Base-by-base conservation (phyloP, 164 flowering plant species). In the Aristolochia fimbriata region DNA sequence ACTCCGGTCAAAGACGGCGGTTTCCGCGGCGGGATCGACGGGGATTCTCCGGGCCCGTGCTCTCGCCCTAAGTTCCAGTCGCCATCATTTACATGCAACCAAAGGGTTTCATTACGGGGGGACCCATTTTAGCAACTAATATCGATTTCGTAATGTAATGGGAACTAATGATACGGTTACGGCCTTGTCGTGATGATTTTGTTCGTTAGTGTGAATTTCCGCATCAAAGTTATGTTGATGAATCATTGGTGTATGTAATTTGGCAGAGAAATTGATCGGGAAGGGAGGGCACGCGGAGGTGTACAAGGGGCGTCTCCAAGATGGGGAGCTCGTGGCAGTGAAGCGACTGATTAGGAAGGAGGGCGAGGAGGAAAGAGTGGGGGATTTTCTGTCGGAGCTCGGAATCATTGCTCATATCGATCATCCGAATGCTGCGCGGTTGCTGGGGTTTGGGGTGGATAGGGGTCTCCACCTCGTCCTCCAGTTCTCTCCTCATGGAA, bases 231-330 rank as follows among this genome's bases (percentile, higher is more conserved):
- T 22, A 25, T 55, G 58, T 13, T 13, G 27, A 55, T 15, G 2
- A 55, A n/a, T 3, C n/a, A 55, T 4, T 25, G 20, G 9, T 25
- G 11, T 27, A 55, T 25, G 24, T 24, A 7, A 25, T 0, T 15
- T 55, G 14, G 10, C 60, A 94, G 99, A 83, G 63, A 94, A 80
- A 50, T 66, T 91, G 78, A 54, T 94, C 11, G 99, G 99, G 57
- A 78, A 84, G 67, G 99, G 99, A 7, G 99, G 99, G 9, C 81
- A 90, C 47, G 98, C 88, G 33, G 83, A 88, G 61, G 97, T 91
- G 53, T 91, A 83, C 77, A 85, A 76, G 73, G 98, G 98, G 57
- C 22, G 71, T 60, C 72, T 92, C 47, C 24, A 77, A 0, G 87
- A 87, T 73, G 98, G 96, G 13, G 79, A 78, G 65, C 46, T 83